A percentile compares a stretch with the other conserved stretches of the same genome.
These are phyloP conservation scores for Plantago ovata DNA, from an alignment of 257 asterid species.

Conservation along the genomic window DNA sequence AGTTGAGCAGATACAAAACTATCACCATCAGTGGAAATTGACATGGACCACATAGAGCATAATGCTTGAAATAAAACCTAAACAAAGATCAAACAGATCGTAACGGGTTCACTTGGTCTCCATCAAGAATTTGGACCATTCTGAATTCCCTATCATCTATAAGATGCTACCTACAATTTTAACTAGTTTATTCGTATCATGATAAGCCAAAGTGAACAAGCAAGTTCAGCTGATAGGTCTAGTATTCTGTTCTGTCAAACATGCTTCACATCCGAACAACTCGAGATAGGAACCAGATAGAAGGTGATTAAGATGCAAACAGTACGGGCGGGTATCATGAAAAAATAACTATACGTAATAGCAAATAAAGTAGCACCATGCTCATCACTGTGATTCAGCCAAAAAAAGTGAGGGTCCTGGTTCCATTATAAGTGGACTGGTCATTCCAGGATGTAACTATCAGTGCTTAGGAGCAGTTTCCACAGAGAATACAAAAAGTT, in stretches of 20 bases:
- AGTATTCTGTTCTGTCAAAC: slow-evolving; percentile 15
- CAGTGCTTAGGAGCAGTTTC: slow-evolving; percentile 4
- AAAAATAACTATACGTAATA: neutral
- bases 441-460: neutral
- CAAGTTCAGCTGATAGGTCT: slow-evolving; percentile 18
- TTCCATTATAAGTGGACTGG: slow-evolving; percentile 1
- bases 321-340: neutral
- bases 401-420: slow-evolving; percentile 2
- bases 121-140: slow-evolving; percentile 19
- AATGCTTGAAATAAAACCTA: slow-evolving; percentile 4
- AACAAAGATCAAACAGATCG: slow-evolving; percentile 13
- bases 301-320: neutral
- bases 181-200: slow-evolving; percentile 15
- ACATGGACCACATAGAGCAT: slow-evolving; percentile 9
- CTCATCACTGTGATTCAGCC: neutral
- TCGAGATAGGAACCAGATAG: slow-evolving; percentile 2
- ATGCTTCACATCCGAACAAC: slow-evolving; percentile 23
- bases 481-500: slow-evolving; percentile 12
- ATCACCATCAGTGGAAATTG: neutral
- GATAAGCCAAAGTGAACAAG: neutral
- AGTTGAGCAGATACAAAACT: neutral
- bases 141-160: slow-evolving; percentile 5
- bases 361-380: neutral
- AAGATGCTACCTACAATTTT: slow-evolving; percentile 2
- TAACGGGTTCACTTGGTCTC: slow-evolving; percentile 9